Evolutionary conservation across 805 yeast species (phyloP).

Genomic region (Nakazawaea siamensis): DNA sequence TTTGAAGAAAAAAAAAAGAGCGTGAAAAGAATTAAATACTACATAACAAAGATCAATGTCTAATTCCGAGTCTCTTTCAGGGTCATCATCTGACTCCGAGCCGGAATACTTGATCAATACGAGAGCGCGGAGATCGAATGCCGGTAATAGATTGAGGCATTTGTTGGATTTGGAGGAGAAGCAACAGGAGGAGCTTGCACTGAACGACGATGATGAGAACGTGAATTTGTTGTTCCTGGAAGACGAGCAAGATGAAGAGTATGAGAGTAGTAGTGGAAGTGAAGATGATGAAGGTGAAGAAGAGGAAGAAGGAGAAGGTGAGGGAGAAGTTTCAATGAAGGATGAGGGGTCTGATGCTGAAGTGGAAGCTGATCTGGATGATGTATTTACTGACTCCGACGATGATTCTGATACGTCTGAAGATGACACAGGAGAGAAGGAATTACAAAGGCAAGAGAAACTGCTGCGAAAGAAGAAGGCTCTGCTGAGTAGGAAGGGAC

Average conservation of each 20-base stretch:
- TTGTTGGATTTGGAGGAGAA: constrained; percentile 68
- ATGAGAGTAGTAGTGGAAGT: constrained; percentile 20
- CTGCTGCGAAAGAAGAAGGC: constrained; percentile 21
- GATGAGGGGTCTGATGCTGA: constrained; percentile 18
- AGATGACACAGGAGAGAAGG: constrained; percentile 65
- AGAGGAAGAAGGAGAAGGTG: constrained; percentile 24
- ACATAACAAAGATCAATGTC: too few relatives aligned
- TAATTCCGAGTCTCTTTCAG: too few relatives aligned
- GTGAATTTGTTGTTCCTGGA: constrained; percentile 64
- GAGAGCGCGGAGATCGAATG: constrained; percentile 74
- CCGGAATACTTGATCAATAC: constrained; percentile 64
- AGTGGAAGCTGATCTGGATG: constrained; percentile 19
- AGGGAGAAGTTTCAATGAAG: constrained; percentile 19
- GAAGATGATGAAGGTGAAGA: constrained; percentile 18
- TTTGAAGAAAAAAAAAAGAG: too few relatives aligned
- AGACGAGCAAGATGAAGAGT: constrained; percentile 48
- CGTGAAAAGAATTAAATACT: too few relatives aligned
- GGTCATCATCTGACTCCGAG: constrained; percentile 17
- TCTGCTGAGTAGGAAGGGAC: constrained; percentile 18
- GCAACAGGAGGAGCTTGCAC: constrained; percentile 17
- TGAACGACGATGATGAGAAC: constrained; percentile 64
- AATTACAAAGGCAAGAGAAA: constrained; percentile 38
- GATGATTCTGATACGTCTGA: constrained; percentile 46
- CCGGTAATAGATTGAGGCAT: constrained; percentile 76
- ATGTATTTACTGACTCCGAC: constrained; percentile 19